Base-by-base conservation (phyloP, 2,329 filamentous ascomycete genomes). In the Cryphonectria parasitica region DNA sequence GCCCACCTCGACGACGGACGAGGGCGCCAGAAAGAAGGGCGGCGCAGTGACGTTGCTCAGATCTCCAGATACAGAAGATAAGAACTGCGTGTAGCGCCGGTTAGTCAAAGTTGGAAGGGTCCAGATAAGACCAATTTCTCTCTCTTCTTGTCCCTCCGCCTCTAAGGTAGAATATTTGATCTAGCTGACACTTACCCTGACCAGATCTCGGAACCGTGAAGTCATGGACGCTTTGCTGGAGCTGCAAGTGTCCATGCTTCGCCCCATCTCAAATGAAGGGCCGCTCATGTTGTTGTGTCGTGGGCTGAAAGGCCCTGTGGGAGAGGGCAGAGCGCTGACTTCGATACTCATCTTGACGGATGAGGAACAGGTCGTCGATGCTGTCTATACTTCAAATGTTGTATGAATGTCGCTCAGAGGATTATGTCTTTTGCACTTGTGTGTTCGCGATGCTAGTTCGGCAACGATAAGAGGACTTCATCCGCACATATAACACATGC, bases 31-130 rank as follows among this genome's bases (percentile, higher is more conserved):
- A 74, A 87, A 83, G 66, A 82, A 84, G 2, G 84, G 84, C 0
- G 85, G 85, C 0, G 84, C 85, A 0, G 85, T 86, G 61, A 87
- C 80, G 69, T 86, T 86, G 70, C 85, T 82, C 25, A 87, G 82
- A 67, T 87, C 85, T 69, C 85, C 84, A 72, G 84, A 83, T 62
- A 86, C 77, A 22, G 79, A 77, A 36, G 75, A 72, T 22, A 80
- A 76, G 71, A 80, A 80, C 78, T 80, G 67, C 25, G 7, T 25
- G 13, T 22, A n/a, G 22, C 15, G 45, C 41, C 19, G 60, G 3
- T 34, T 39, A 39, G 36, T 39, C 13, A 3, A 34, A 34, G 34
- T 34, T 34, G 34, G 34, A 34, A 6, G 34, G 34, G 34, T 34
- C 34, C 34, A 34, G 36, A 39, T 10, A 39, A 39, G 36, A 11